phyloP scores from a whole-genome alignment of 345 rosid genomes.

The Citrus sp. region DNA sequence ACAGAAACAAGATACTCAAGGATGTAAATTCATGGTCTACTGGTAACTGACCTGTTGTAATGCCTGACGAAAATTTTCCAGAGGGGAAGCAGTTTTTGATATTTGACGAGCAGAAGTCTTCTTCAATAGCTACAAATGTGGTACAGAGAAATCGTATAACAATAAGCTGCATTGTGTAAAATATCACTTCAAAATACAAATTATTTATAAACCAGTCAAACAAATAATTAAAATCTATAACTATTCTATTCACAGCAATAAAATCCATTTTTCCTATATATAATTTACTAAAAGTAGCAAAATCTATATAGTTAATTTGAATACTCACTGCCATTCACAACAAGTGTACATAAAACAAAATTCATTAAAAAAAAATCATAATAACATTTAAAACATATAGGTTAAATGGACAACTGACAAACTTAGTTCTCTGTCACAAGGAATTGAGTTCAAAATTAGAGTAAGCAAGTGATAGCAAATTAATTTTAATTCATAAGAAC shows the following conservation, averaged over 20 bases:
- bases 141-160: constrained; percentile 31
- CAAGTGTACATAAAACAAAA: neutral
- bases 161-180: constrained; percentile 23
- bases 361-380: neutral
- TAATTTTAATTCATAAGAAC: neutral
- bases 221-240: neutral
- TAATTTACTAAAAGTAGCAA: too few species aligned
- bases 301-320: too few species aligned
- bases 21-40: constrained; percentile 1
- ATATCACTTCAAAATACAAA: constrained; percentile 21
- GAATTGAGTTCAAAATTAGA: neutral
- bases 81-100: constrained; percentile 63
- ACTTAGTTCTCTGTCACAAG: neutral
- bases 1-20: neutral
- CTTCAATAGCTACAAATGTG: constrained; percentile 64
- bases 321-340: neutral
- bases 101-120: constrained; percentile 68
- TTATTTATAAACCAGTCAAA: neutral
- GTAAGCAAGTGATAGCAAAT: neutral
- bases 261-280: neutral
- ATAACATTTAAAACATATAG: neutral
- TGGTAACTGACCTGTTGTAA: constrained; percentile 59
- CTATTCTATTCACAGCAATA: neutral
- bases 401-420: neutral
- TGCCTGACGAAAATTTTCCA: constrained; percentile 62